Base-by-base conservation (phyloP, 1,139 yeast genomes). In the Citeromyces hawaiiensis region DNA sequence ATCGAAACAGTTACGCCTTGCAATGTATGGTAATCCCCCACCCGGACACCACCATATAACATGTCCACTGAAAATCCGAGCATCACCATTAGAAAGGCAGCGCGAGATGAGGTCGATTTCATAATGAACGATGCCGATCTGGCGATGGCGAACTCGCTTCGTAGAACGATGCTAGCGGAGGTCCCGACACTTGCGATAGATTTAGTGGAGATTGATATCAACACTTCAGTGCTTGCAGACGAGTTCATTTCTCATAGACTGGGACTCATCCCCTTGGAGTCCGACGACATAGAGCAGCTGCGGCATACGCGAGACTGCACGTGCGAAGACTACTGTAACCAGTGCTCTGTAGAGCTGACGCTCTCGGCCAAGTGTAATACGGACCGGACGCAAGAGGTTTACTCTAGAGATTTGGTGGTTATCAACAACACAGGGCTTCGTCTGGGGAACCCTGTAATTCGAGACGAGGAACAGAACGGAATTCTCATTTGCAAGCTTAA, bases 121-220 rank as follows among this genome's bases (percentile, higher is more conserved):
- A 86, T 88, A 40, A 63, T 93, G 45, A 74, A 85, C 42, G 87
- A 86, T 53, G 93, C 87, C 38, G 97, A 91, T 55, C 61, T 93
- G 45, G 75, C 96, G 44, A 68, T 91, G 55, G 98, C 98, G 19
- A 93, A 93, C 67, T 83, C 98, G 23, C 53, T 93, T 32, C 73
- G 99, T 52, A 70, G 99, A 56, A 76, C 83, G 39, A 87, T 93
- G 85, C 70, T 91, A 47, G 88, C 96, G 1, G 99, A 93, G 60
- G 93, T 91, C 41, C 98, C 98, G 25, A 91, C 98, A 1, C 58
- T 80, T 49, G 97, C 98, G 41, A 88, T 93, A 46, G 99, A 93
- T 57, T 72, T 91, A 48, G 98, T 93, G 40, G 98, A 93, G 58
- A 82, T 93, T 47, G 95, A 87, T 53, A 76, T 75, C 44, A 91